Conservation (phyloP, 139 green algal genomes). For the Cymbomonas tetramitiformis region DNA sequence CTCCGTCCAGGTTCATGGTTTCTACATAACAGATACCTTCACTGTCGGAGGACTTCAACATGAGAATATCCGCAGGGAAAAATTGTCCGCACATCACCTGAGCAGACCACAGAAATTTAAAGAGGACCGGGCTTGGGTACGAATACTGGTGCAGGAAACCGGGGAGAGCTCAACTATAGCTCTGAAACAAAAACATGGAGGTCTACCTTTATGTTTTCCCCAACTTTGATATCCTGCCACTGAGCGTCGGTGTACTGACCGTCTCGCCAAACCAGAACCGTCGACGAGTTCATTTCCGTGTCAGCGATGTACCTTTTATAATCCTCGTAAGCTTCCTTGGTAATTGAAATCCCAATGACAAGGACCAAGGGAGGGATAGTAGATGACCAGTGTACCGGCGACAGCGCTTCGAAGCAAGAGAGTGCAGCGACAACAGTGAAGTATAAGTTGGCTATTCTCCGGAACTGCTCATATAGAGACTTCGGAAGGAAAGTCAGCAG, state of each 20-base stretch:
- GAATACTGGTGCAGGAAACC: too few species aligned
- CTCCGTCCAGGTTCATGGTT: constrained; percentile 84
- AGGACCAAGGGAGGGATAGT: constrained; percentile 58
- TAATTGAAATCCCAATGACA: constrained; percentile 62
- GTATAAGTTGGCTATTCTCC: constrained; percentile 64
- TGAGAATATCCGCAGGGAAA: constrained; percentile 66
- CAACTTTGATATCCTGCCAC: constrained; percentile 50
- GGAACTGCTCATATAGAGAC: constrained; percentile 63
- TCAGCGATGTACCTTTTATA: constrained; percentile 38
- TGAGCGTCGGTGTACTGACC: too few species aligned
- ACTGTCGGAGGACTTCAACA: constrained; percentile 44
- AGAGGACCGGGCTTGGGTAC: too few species aligned
- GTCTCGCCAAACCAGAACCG: too few species aligned
- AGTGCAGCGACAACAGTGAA: constrained; percentile 41
- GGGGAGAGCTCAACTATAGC: too few species aligned
- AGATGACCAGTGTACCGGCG: too few species aligned
- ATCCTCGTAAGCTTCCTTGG: constrained; percentile 64
- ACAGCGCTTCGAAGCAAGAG: too few species aligned
- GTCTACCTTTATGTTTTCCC: constrained; percentile 65
- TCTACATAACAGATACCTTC: constrained; percentile 70
- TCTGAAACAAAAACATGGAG: too few species aligned
- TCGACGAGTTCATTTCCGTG: constrained; percentile 23
- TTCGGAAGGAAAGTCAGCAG: constrained; percentile 57
- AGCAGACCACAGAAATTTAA: too few species aligned
- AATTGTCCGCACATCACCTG: constrained; percentile 29